Conservation (phyloP, 192 early-diverging fungal species). For the Mortierella claussenii region DNA sequence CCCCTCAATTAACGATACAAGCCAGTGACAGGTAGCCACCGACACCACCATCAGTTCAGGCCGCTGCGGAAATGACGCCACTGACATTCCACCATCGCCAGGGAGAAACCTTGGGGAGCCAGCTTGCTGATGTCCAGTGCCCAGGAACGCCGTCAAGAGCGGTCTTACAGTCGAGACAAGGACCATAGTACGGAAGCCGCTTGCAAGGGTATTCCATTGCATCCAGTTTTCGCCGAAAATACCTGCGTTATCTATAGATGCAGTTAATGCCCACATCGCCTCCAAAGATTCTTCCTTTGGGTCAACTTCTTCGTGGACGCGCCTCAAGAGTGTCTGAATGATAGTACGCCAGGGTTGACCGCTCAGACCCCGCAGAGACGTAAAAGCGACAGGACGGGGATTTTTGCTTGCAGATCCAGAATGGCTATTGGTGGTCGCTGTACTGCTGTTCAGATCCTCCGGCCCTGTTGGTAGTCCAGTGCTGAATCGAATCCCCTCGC, state of each 20-base stretch:
- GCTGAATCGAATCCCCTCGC: background rate
- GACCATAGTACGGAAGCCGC: constrained; percentile 19
- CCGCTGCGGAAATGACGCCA: background rate
- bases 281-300: background rate
- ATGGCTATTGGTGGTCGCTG: background rate
- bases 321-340: background rate
- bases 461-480: background rate
- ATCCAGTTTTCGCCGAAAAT: constrained; percentile 21
- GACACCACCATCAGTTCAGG: constrained; percentile 16
- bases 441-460: background rate
- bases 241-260: constrained; percentile 10
- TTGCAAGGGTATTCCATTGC: constrained; percentile 26
- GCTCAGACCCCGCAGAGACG: background rate
- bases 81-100: background rate
- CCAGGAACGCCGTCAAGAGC: constrained; percentile 28
- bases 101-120: background rate
- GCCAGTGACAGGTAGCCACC: constrained; percentile 20
- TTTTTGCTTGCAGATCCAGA: too few species aligned
- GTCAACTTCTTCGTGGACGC: background rate
- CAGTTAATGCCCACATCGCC: constrained; percentile 22
- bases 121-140: background rate
- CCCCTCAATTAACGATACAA: constrained; percentile 10
- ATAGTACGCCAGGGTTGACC: background rate
- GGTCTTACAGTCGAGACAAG: constrained; percentile 12
- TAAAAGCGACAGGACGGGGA: background rate